Evolutionary conservation across 495 filamentous ascomycete species (phyloP).

Genomic region (Pseudoneurospora amorphoporcata): DNA sequence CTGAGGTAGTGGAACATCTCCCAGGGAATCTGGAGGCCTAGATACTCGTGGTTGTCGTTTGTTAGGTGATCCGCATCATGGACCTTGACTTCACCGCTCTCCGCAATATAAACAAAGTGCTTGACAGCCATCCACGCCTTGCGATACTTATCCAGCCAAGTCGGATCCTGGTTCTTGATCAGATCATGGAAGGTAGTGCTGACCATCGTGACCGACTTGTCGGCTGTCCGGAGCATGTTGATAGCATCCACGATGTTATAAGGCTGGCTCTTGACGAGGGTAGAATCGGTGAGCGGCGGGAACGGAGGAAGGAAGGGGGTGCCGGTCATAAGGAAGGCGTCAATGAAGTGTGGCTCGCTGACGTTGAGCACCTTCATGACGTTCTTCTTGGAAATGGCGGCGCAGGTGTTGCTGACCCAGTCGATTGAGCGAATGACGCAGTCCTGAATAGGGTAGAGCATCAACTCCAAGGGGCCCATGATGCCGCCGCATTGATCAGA

Average conservation of each 20-base stretch:
- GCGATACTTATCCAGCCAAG: constrained; percentile 76
- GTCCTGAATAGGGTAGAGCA: constrained; percentile 79
- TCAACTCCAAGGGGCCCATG: constrained; percentile 75
- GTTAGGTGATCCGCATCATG: constrained; percentile 60
- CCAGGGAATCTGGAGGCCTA: constrained; percentile 78
- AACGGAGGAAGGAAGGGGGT: constrained; percentile 68
- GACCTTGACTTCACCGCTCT: constrained; percentile 62
- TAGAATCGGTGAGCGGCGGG: constrained; percentile 55
- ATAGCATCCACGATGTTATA: constrained; percentile 56
- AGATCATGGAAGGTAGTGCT: constrained; percentile 65
- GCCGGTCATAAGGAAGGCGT: constrained; percentile 75
- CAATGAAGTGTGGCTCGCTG: constrained; percentile 62
- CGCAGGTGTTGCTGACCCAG: constrained; percentile 53
- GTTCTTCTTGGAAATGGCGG: constrained; percentile 58
- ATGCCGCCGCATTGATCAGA: constrained; percentile 64
- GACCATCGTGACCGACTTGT: constrained; percentile 49
- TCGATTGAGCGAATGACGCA: constrained; percentile 67
- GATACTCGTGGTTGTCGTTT: constrained; percentile 74
- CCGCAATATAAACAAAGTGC: constrained; percentile 73
- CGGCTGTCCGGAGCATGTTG: constrained; percentile 57
- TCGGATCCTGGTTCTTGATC: constrained; percentile 52
- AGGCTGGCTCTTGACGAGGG: constrained; percentile 35
- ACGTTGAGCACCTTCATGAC: constrained; percentile 63
- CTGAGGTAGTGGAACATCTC: constrained; percentile 91
- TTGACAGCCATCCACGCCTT: constrained; percentile 74